Evolutionary conservation across 73 alveolate genomes (phyloP), one percentile per base, ranked within the genome.

Genomic region (Breviolum minutum): DNA sequence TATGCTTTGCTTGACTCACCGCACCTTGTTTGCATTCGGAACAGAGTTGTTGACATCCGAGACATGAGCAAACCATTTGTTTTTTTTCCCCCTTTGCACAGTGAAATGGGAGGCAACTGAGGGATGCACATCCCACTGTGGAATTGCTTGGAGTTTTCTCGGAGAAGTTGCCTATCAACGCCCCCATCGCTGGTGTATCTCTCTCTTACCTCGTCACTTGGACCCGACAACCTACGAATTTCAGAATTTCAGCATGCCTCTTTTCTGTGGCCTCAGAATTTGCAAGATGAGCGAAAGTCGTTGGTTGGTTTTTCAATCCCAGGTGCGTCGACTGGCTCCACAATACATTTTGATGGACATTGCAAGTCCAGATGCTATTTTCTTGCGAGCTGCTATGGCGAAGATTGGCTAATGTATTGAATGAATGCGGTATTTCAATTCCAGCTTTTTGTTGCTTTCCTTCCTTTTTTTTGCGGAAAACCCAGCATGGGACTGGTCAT

Each of bases 1-100:
- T 77, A 17, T 77, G 87, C 87, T 29, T 29, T 77, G 87, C 87
- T 77, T 14, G 87, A 77, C 63, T 77, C 87, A 10, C 83, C n/a
- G 83, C 40, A 26, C 48, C 7, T 6, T 26, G 83, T 17, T 26
- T 26, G 40, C 48, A 9, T 17, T 68, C 77, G 77, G 77, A 22
- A 66, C 74, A 11, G 27, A 73, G n/a, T 17, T 17, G 40, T 13
- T 17, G 77, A 68, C 6, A 68, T 22, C n/a, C 17, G 48, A 32
- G 1, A 17, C 48, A 60, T 73, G 74, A 17, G 24, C 74, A 17
- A 17, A 11, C 11, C 24, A 17, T 73, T 73, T 66, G 16, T 66
- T 66, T 66, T 4, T 66, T 66, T 20, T 66, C 9, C 83, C 29
- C 32, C 11, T 26, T 73, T 13, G 14, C 32, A 73, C 83, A 17